Conservation (phyloP, 345 rosid species). For the Gossypium herbaceum region DNA sequence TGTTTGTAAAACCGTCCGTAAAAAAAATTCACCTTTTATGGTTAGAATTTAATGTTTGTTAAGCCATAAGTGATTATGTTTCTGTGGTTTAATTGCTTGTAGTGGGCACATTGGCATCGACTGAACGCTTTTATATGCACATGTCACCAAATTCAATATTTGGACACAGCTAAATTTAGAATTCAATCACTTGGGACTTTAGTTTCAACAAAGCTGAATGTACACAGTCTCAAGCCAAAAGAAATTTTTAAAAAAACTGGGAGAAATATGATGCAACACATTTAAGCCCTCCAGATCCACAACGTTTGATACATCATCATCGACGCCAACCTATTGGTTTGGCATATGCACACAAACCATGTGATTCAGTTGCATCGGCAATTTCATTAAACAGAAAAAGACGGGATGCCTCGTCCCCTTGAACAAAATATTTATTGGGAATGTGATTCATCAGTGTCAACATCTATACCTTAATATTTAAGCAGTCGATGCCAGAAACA, state of each 20-base stretch:
- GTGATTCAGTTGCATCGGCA: neutral
- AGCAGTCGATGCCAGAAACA: neutral
- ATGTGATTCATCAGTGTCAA: neutral
- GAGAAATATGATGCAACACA: neutral
- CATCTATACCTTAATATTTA: constrained; percentile 3
- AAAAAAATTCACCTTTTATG: neutral
- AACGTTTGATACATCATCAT: neutral
- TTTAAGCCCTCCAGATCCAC: neutral
- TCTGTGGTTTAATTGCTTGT: neutral
- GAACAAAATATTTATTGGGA: neutral
- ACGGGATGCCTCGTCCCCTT: neutral
- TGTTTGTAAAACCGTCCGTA: neutral
- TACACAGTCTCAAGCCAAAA: neutral
- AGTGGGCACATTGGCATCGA: neutral
- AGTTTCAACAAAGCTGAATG: neutral
- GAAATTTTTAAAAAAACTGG: neutral
- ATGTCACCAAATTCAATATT: neutral
- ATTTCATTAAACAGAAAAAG: neutral
- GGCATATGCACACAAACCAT: neutral
- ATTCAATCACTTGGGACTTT: neutral
- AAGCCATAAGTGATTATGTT: neutral
- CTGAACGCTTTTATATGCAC: too few relatives aligned
- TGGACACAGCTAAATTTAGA: neutral
- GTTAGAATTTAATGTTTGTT: neutral
- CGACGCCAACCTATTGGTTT: neutral